Evolutionary conservation across 495 filamentous ascomycete genomes (phyloP), one percentile per base, ranked within the genome.

Genomic region (Lepraria neglecta): DNA sequence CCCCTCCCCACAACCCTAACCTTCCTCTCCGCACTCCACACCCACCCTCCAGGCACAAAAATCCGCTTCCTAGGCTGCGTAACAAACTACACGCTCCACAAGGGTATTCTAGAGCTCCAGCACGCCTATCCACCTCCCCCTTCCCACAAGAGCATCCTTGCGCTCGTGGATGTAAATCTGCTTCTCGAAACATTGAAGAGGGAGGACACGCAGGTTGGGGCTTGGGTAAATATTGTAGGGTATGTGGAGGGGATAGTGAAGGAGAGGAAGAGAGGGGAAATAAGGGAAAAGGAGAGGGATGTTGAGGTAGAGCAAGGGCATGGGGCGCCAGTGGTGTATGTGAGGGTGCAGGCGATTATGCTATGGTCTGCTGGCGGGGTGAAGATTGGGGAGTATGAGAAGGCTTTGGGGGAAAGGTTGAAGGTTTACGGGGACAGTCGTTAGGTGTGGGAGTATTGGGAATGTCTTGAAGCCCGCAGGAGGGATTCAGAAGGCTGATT

Each of bases 51-150:
- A 17, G 85, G 87, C 42, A 76, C 82, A 15, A 97, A 97, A 73
- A 83, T 97, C 62, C 85, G 92, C 57, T 96, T 97, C 73, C 77
- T 97, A 28, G 92, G 91, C 73, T 97, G 92, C 69, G 88, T 95
- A 42, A 78, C 76, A 50, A 75, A 76, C 45, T 97, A 98, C 72
- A 77, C 81, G 54, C 71, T 80, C 17, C 59, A 69, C 6, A 80
- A 74, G 12, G 91, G 82, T 24, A 75, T 75, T 19, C 70, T 96
- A 42, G 76, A 77, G 1, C 77, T 97, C 44, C 77, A 84, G 59
- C 88, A 95, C 70, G 77, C 82, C 31, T 83, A 82, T 67, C 84
- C 7, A 7, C 35, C 87, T 19, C 15, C 51, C 35, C 21, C 72
- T 12, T 64, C 71, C 44, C 58, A 60, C 44, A 64, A 65, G 43